Percentiles rank a stretch among this genome's conserved stretches.
Evolutionary conservation across 768 basidiomycete species (phyloP).

Genomic region (Macrocybe gigantea): DNA sequence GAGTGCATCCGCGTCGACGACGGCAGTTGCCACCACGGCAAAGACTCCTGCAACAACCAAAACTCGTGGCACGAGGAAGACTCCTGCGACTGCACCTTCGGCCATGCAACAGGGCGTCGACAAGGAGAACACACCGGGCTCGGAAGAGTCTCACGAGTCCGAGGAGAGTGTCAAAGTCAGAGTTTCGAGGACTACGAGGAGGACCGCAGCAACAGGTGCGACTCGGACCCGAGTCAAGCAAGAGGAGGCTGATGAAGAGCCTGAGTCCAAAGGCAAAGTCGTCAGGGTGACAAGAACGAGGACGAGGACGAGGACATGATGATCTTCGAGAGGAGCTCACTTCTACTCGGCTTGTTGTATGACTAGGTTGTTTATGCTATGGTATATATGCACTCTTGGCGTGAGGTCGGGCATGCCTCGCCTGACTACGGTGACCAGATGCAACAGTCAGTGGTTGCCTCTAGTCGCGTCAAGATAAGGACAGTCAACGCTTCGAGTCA

Average conservation of each 20-base stretch:
- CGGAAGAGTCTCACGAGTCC: conserved; percentile 16
- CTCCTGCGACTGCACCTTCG: conserved; percentile 29
- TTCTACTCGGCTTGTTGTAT: too few species aligned
- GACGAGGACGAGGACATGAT: conserved; percentile 28
- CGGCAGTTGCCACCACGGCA: conserved; percentile 7
- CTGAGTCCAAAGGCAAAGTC: conserved; percentile 11
- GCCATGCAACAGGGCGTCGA: conserved; percentile 22
- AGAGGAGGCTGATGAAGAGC: conserved; percentile 15
- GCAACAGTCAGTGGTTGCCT: too few species aligned
- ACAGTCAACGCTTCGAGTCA: too few species aligned
- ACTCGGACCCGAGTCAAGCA: conserved; percentile 17
- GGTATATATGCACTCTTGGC: too few species aligned
- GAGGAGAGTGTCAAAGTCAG: conserved; percentile 28
- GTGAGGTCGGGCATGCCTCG: too few species aligned
- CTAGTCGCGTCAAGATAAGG: too few species aligned
- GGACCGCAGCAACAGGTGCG: conserved; percentile 11
- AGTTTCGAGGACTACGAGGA: conserved; percentile 27
- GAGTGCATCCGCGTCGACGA: not conserved
- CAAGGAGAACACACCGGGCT: conserved; percentile 35
- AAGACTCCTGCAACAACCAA: conserved; percentile 12
- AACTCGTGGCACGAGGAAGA: conserved; percentile 19
- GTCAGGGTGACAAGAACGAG: conserved; percentile 24
- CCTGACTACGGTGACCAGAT: too few species aligned
- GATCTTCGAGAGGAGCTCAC: not conserved
- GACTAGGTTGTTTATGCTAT: too few species aligned